phyloP scores from a whole-genome alignment of 495 filamentous ascomycete species.

The Talaromyces stipitatus region DNA sequence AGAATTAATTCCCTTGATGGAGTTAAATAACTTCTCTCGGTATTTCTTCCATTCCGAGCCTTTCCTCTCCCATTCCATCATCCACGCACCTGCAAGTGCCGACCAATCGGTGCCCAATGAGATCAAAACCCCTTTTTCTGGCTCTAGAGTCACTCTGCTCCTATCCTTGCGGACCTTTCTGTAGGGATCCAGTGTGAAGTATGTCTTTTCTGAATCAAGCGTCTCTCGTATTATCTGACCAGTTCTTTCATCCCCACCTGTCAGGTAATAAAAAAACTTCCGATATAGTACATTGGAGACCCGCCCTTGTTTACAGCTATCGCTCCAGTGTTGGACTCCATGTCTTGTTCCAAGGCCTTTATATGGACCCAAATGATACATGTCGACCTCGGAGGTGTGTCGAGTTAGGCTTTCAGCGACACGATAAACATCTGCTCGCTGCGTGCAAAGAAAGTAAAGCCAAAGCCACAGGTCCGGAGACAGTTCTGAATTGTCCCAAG shows the following conservation, averaged over 20 bases:
- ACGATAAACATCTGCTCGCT: slow-evolving; percentile 34
- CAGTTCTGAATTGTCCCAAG: slow-evolving; percentile 48
- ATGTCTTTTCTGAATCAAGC: slow-evolving; percentile 32
- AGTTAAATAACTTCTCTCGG: slow-evolving; percentile 24
- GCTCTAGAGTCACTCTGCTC: slow-evolving; percentile 22
- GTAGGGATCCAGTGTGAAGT: slow-evolving; percentile 34
- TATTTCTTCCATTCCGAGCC: slow-evolving; percentile 35
- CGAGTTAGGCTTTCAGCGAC: slow-evolving; percentile 41
- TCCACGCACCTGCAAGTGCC: slow-evolving; percentile 36
- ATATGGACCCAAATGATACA: slow-evolving; percentile 39
- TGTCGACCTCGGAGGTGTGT: slow-evolving; percentile 43
- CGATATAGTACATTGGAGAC: slow-evolving; percentile 38
- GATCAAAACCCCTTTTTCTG: slow-evolving; percentile 27
- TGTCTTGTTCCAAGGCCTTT: slow-evolving; percentile 45
- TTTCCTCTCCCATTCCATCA: slow-evolving; percentile 40
- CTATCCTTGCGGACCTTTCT: slow-evolving; percentile 39
- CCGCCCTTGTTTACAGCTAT: slow-evolving; percentile 43
- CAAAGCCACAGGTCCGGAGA: slow-evolving; percentile 45
- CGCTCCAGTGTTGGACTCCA: slow-evolving; percentile 42
- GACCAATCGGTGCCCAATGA: slow-evolving; percentile 42
- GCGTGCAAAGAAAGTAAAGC: slow-evolving; percentile 43
- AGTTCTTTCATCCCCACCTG: slow-evolving; percentile 35
- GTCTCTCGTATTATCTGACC: slow-evolving; percentile 35
- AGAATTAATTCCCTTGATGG: slow-evolving; percentile 30
- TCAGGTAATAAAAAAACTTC: slow-evolving; percentile 38